Base-by-base conservation (phyloP, 768 basidiomycete genomes). In the Pisolithus albus region DNA sequence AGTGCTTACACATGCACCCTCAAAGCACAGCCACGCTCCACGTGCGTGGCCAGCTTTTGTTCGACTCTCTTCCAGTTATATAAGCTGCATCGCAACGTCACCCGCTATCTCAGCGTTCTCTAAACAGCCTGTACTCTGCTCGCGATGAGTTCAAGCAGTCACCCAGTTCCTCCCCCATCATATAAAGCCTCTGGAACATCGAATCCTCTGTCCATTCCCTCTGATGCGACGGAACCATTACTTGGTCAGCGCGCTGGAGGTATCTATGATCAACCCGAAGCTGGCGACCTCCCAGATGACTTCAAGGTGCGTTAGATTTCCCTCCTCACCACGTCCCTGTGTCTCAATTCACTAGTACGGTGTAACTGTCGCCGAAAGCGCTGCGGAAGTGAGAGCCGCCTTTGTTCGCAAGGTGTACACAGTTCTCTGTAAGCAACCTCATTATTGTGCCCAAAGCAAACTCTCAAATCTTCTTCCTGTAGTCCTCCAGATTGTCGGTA, bases 401-500 rank as follows among this genome's bases (percentile, higher is more conserved):
- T 97, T 97, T 69, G 75, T 97, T 51, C 80, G 91, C 64, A 96
- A 96, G 74, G 88, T 92, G 34, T 95, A 92, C 69, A 81, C 80
- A 26, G 92, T 95, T 60, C 81, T 98, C 4, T 83, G 90, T 92
- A 62, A 76, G 87, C 74, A 50, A n/a, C 39, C 30, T 24, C 36
- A 23, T 10, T 37, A 23, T 8, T 44, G 10, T 23, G 30, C 7
- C 50, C 10, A 9, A 37, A 50, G 59, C 38, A 54, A 18, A n/a
- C 24, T n/a, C n/a, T 46, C 32, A 19, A 49, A 28, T 24, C 52
- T 7, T 52, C 34, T 47, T 13, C 34, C 30, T 47, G 2, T 52
- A 89, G 86, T 88, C 56, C 78, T 75, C 50, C 87, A 88, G 65
- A 86, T 90, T 57, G 86, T 88, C 72, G 56, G 77, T 18, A 32